Percentiles rank a stretch among this genome's conserved stretches.
These are phyloP conservation scores for Colletotrichum sp. DNA, from an alignment of 2,329 filamentous ascomycete genomes.

Conservation along the genomic window DNA sequence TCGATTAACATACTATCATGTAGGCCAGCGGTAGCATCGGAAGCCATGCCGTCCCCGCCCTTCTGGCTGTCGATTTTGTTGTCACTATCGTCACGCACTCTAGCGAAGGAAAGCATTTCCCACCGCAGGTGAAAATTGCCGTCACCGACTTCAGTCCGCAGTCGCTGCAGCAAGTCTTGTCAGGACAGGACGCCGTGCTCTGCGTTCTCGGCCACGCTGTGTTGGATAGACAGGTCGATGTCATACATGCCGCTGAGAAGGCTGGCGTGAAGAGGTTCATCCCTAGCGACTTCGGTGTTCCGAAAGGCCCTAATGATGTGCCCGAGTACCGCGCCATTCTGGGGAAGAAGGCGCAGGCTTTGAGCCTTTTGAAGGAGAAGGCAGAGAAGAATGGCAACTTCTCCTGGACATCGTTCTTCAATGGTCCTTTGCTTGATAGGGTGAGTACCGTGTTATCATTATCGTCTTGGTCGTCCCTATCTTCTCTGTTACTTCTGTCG, in stretches of 20 bases:
- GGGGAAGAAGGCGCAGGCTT: neutral
- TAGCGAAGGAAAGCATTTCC: neutral
- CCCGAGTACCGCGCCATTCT: neutral
- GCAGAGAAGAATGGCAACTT: neutral
- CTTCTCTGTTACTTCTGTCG: neutral
- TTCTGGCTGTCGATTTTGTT: neutral
- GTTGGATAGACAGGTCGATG: neutral
- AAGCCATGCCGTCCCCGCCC: neutral
- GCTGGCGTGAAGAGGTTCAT: neutral
- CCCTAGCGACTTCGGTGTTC: neutral
- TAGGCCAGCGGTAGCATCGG: neutral
- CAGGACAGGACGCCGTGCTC: neutral
- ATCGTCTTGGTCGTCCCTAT: neutral
- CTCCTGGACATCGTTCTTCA: neutral
- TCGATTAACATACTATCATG: accelerated
- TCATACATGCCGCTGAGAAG: neutral
- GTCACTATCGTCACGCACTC: neutral
- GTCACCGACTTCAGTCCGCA: neutral
- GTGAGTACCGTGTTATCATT: neutral
- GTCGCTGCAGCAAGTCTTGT: accelerated
- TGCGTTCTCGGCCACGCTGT: neutral
- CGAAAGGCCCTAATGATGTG: neutral
- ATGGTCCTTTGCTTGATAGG: neutral
- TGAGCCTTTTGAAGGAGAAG: neutral
- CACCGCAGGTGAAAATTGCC: neutral